phyloP scores from a whole-genome alignment of 1,139 yeast species.

The Protomyces inouyei region DNA sequence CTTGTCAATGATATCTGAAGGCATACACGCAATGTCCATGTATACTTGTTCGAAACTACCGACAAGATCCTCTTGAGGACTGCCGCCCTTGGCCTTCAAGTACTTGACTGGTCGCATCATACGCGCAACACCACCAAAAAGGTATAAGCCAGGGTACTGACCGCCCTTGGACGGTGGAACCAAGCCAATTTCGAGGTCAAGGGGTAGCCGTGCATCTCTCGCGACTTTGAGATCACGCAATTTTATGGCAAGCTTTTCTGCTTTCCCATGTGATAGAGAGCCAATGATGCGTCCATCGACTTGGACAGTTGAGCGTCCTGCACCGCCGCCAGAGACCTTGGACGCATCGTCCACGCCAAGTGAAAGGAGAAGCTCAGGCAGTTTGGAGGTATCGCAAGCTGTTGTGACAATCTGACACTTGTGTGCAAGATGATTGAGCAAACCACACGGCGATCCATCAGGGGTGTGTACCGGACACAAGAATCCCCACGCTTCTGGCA shows the following conservation, averaged over 20 bases:
- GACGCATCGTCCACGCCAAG: constrained; percentile 64
- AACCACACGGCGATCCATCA: constrained; percentile 99
- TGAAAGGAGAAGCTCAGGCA: constrained; percentile 61
- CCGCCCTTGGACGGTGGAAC: constrained; percentile 94
- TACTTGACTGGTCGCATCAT: constrained; percentile 95
- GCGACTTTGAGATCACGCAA: constrained; percentile 83
- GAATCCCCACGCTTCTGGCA: constrained; percentile 97
- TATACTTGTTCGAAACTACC: constrained; percentile 99
- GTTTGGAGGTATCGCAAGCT: constrained; percentile 56
- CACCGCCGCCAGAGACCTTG: constrained; percentile 52
- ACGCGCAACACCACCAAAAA: constrained; percentile 88
- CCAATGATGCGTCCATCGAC: constrained; percentile 90
- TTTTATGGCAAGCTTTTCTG: constrained; percentile 79
- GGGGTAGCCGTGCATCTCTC: constrained; percentile 58
- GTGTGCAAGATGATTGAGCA: constrained; percentile 92
- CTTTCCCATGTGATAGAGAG: constrained; percentile 89
- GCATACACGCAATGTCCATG: constrained; percentile 92
- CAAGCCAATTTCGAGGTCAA: constrained; percentile 84
- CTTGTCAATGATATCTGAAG: constrained; percentile 77
- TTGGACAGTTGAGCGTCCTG: constrained; percentile 81
- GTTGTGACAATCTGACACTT: constrained; percentile 85
- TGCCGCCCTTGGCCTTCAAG: constrained; percentile 53
- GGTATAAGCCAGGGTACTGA: constrained; percentile 91
- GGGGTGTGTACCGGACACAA: constrained; percentile 99
- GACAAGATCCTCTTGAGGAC: constrained; percentile 57